Percentiles rank a stretch among this genome's conserved stretches.
Evolutionary conservation across 345 rosid species (phyloP).

Genomic region (Linum tenue): DNA sequence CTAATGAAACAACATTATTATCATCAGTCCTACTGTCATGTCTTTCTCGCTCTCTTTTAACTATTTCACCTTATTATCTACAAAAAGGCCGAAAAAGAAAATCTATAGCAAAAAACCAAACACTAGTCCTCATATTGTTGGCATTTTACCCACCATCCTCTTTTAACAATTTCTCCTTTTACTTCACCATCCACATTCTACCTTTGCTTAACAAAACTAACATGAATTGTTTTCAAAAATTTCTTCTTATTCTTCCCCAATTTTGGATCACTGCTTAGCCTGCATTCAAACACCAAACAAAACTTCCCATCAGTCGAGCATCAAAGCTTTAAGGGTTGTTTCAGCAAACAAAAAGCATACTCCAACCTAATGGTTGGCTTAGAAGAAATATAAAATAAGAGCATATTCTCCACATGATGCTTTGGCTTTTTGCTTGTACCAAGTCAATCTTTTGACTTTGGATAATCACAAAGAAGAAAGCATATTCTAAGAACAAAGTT

Average conservation of each 20-base stretch:
- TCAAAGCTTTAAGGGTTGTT: too few relatives aligned
- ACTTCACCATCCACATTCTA: neutral
- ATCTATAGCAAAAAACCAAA: too few relatives aligned
- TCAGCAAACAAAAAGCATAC: too few relatives aligned
- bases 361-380: too few relatives aligned
- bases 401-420: too few relatives aligned
- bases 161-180: neutral
- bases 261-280: neutral
- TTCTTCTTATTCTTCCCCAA: neutral
- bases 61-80: neutral
- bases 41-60: neutral
- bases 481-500: too few relatives aligned
- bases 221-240: too few relatives aligned
- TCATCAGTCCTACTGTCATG: neutral
- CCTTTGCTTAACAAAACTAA: neutral
- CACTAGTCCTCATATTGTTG: neutral
- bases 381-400: too few relatives aligned
- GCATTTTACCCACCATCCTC: neutral
- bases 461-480: neutral
- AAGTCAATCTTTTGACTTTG: neutral
- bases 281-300: neutral
- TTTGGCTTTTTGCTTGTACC: neutral
- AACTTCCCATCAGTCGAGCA: too few relatives aligned
- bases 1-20: neutral
- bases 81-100: neutral